Base-by-base conservation (phyloP, 495 filamentous ascomycete genomes). In the Podospora pseudopauciseta region DNA sequence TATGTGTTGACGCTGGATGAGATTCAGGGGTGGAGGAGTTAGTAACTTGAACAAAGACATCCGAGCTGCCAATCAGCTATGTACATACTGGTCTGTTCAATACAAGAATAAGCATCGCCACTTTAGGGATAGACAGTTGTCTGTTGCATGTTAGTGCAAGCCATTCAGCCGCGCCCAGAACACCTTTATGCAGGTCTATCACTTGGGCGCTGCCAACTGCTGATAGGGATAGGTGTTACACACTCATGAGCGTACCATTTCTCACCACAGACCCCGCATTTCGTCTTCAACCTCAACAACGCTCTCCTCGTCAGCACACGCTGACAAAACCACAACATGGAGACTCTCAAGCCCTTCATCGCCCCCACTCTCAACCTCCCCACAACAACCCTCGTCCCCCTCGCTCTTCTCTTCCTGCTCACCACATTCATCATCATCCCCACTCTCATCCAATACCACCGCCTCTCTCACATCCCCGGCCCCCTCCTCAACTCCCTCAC, bases 1-100 rank as follows among this genome's bases (percentile, higher is more conserved):
- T 82, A 80, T 30, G 80, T 81, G 13, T 70, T 82, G 2, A 80
- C 77, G 0, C 68, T 82, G 20, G 80, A 82, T 55, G 76, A 80
- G 70, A 80, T 81, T 28, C 75, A 76, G 66, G 78, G 74, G 3
- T 81, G 77, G 80, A 71, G 70, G 55, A 60, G 53, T 16, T 60
- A 63, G 30, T 23, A 23, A 23, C 23, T 23, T 23, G 23, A 23
- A 23, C 1, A 23, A 23, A 23, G 23, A 23, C 23, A 23, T 23
- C 23, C 1, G 23, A 23, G 23, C 23, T 23, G 23, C 23, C 1
- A 23, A 23, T 2, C 23, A 23, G 23, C 23, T 23, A 23, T 23
- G 23, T 23, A 23, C 23, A 23, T 23, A 23, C 23, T 23, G 23
- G 23, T 23, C 23, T 23, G 23, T 23, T 23, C 23, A 23, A 23